phyloP scores from a whole-genome alignment of 805 yeast species.

The Jamesozyma jinghongensis region DNA sequence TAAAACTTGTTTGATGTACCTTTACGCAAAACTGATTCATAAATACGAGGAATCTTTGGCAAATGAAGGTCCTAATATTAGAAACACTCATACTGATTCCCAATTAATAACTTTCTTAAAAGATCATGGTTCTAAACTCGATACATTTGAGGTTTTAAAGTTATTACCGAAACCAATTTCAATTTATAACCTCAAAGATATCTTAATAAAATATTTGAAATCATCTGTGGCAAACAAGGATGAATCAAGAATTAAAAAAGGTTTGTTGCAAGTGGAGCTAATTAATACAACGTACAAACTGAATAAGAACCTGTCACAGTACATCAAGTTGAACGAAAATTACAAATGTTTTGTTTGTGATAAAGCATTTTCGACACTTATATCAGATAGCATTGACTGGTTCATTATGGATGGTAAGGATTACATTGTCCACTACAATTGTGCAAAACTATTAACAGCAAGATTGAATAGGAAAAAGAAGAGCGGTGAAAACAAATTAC shows the following conservation, averaged over 20 bases:
- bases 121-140: conserved; percentile 18
- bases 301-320: conserved; percentile 32
- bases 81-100: background rate
- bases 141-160: conserved; percentile 32
- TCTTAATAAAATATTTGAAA: conserved; percentile 39
- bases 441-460: conserved; percentile 19
- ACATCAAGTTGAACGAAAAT: conserved; percentile 34
- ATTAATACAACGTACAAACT: conserved; percentile 38
- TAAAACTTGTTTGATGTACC: conserved; percentile 30
- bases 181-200: conserved; percentile 35
- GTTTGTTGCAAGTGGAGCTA: conserved; percentile 46
- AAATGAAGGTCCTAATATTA: background rate
- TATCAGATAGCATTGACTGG: conserved; percentile 16
- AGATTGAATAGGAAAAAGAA: conserved; percentile 8
- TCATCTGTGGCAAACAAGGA: conserved; percentile 34
- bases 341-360: conserved; percentile 52
- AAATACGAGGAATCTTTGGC: conserved; percentile 25
- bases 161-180: conserved; percentile 45
- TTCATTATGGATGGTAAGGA: conserved; percentile 11
- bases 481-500: conserved; percentile 3
- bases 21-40: conserved; percentile 33
- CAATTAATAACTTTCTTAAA: conserved; percentile 14
- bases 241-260: conserved; percentile 35
- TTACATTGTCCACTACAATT: conserved; percentile 20
- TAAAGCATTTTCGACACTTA: conserved; percentile 26